Evolutionary conservation across 1,284 basidiomycete species (phyloP).

Genomic region (Amylostereum chailletii): DNA sequence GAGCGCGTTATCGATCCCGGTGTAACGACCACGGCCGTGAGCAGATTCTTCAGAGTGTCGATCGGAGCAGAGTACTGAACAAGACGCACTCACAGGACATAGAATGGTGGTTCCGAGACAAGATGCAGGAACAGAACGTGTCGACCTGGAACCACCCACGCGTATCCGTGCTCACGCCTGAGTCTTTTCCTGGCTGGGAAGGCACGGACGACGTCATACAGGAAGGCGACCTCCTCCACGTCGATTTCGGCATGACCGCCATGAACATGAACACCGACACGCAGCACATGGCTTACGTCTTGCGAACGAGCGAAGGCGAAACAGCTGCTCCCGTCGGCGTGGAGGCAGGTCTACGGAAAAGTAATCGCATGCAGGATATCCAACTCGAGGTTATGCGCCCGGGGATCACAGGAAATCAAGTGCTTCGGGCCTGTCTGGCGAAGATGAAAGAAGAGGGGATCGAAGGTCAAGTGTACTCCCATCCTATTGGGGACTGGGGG

Average conservation of each 20-base stretch:
- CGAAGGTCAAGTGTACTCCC: conserved; percentile 40
- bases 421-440: conserved; percentile 29
- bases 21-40: conserved; percentile 35
- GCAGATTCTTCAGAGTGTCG: conserved; percentile 1
- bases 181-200: conserved; percentile 36
- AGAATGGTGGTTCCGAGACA: conserved; percentile 47
- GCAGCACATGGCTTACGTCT: conserved; percentile 47
- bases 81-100: conserved; percentile 27
- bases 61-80: neutral
- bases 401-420: conserved; percentile 38
- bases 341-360: conserved; percentile 33
- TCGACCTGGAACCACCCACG: conserved; percentile 47
- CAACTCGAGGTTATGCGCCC: conserved; percentile 34
- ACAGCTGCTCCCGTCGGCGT: conserved; percentile 32
- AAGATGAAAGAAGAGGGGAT: conserved; percentile 37
- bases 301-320: conserved; percentile 31
- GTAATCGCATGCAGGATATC: conserved; percentile 45
- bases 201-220: conserved; percentile 32
- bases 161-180: conserved; percentile 35
- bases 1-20: conserved; percentile 30
- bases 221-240: conserved; percentile 42
- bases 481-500: conserved; percentile 51
- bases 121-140: conserved; percentile 38
- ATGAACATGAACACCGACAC: conserved; percentile 50
- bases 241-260: conserved; percentile 45